phyloP scores from a whole-genome alignment of 2,329 filamentous ascomycete genomes.

The Lecanosticta acicola region DNA sequence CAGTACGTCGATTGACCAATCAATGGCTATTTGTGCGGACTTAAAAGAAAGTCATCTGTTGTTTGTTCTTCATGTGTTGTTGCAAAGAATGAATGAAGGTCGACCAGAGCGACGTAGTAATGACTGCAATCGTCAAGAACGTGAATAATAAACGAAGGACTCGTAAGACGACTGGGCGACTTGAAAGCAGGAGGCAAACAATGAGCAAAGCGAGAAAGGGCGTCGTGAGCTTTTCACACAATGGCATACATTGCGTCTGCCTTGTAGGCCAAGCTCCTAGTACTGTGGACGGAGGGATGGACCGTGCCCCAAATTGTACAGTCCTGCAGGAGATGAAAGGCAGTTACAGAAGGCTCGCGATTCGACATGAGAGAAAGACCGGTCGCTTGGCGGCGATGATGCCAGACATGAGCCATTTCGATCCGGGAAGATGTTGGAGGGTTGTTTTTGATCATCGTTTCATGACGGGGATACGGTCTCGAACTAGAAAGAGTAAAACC shows the following conservation, averaged over 20 bases:
- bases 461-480: neutral
- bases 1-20: neutral
- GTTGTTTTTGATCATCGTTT: neutral
- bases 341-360: neutral
- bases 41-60: too few species aligned
- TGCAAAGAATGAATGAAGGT: neutral
- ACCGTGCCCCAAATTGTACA: too few species aligned
- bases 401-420: neutral
- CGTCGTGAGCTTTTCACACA: too few species aligned
- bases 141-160: neutral
- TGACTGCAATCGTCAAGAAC: neutral
- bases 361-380: neutral
- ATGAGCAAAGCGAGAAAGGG: too few species aligned
- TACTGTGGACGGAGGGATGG: too few species aligned
- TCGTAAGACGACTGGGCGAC: neutral
- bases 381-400: neutral
- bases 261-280: too few species aligned
- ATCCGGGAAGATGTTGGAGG: neutral
- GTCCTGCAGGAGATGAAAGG: neutral
- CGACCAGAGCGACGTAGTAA: neutral
- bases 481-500: neutral
- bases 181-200: neutral
- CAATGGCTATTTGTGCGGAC: neutral
- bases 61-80: neutral
- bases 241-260: too few species aligned